Conservation (phyloP, 805 yeast species). For the Hanseniaspora lachancei region DNA sequence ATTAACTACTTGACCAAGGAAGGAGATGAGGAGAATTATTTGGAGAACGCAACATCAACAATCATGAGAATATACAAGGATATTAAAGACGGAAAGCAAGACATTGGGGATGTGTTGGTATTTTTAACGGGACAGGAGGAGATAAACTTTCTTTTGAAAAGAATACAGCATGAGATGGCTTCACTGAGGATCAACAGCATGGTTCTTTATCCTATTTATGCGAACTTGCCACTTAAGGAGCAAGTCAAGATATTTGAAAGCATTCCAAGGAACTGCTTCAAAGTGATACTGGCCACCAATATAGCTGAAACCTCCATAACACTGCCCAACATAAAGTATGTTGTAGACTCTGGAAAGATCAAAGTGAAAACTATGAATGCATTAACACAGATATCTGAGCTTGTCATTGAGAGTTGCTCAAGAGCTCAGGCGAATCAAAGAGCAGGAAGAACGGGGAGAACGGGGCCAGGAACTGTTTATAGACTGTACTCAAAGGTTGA, state of each 20-base stretch:
- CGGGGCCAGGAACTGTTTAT: conserved; percentile 92
- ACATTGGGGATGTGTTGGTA: conserved; percentile 67
- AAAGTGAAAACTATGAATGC: conserved; percentile 87
- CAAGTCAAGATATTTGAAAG: conserved; percentile 77
- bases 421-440: conserved; percentile 93
- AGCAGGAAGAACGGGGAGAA: conserved; percentile 97
- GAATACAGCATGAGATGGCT: conserved; percentile 47
- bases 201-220: conserved; percentile 75
- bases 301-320: conserved; percentile 96
- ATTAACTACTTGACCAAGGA: conserved; percentile 73
- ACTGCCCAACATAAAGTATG: conserved; percentile 88
- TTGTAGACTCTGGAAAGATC: conserved; percentile 88
- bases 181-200: conserved; percentile 47
- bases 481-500: conserved; percentile 65
- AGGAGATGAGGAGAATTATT: conserved; percentile 57
- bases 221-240: conserved; percentile 74
- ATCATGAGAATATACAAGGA: conserved; percentile 70
- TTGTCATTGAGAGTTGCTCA: conserved; percentile 78
- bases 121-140: conserved; percentile 95
- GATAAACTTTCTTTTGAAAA: conserved; percentile 70
- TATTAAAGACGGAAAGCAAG: conserved; percentile 31
- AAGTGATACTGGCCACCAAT: conserved; percentile 87
- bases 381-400: conserved; percentile 73
- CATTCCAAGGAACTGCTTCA: conserved; percentile 65
- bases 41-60: conserved; percentile 79